These are phyloP conservation scores for Leccinum fibrillosum DNA, from an alignment of 768 basidiomycete genomes.

Conservation along the genomic window DNA sequence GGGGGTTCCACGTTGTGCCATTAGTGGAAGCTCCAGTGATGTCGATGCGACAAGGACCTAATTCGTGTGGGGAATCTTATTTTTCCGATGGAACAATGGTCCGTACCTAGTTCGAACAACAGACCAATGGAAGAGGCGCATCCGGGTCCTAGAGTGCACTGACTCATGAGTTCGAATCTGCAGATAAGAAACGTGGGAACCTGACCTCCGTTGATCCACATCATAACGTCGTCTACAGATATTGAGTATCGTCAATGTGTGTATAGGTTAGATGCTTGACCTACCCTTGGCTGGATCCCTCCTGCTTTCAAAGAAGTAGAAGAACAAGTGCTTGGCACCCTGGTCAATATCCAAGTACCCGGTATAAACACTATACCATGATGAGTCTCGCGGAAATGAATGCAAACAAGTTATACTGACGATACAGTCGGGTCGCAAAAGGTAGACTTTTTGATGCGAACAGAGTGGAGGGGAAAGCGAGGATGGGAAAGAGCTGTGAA, in stretches of 20 bases:
- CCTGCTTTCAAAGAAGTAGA: constrained; percentile 62
- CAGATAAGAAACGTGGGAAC: constrained; percentile 13
- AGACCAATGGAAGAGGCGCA: constrained; percentile 53
- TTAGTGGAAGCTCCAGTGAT: constrained; percentile 52
- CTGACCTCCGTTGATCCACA: constrained; percentile 67
- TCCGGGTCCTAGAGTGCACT: constrained; percentile 46
- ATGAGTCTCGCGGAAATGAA: neutral
- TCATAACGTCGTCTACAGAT: constrained; percentile 54
- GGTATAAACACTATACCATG: constrained; percentile 37
- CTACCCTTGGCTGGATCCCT: constrained; percentile 39
- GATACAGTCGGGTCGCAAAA: constrained; percentile 64
- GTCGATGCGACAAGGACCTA: constrained; percentile 61
- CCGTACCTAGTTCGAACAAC: constrained; percentile 54
- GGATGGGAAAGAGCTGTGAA: constrained; percentile 46
- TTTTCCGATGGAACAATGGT: neutral
- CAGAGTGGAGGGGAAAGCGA: constrained; percentile 48
- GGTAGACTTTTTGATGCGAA: constrained; percentile 57
- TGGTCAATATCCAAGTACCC: constrained; percentile 46
- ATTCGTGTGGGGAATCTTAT: constrained; percentile 6
- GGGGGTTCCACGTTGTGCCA: constrained; percentile 60
- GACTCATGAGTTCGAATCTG: neutral
- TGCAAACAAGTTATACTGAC: constrained; percentile 5
- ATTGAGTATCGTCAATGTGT: neutral
- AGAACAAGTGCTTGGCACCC: constrained; percentile 52
- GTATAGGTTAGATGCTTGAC: neutral